Evolutionary conservation across 2,329 filamentous ascomycete genomes (phyloP).

Genomic region (Anisogramma anomala): DNA sequence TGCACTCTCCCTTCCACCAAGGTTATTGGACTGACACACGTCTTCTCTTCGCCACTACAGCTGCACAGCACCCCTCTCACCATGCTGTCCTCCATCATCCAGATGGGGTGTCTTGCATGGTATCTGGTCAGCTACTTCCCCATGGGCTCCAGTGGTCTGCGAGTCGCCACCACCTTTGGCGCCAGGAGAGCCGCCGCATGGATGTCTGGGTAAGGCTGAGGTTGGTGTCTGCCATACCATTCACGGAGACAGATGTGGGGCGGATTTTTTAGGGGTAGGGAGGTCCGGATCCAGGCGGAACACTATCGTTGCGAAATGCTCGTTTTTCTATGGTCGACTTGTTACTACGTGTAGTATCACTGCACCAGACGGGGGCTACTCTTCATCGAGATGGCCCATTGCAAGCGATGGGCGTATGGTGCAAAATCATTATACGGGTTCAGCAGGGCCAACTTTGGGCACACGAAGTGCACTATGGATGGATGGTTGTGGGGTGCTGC

Average conservation of each 20-base stretch:
- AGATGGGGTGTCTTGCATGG: conserved; percentile 76
- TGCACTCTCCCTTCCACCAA: neutral
- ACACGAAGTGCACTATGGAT: neutral
- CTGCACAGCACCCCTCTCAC: conserved; percentile 77
- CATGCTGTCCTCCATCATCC: conserved; percentile 69
- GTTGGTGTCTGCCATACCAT: neutral
- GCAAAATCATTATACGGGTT: neutral
- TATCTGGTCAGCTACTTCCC: conserved; percentile 97
- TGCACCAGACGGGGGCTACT: neutral
- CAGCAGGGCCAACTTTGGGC: neutral
- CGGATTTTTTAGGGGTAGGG: neutral
- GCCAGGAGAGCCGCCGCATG: conserved; percentile 74
- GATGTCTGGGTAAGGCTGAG: conserved; percentile 56
- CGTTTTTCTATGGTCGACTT: neutral
- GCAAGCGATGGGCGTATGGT: conserved; percentile 7
- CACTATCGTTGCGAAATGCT: neutral
- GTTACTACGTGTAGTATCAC: neutral
- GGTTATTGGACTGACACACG: conserved; percentile 12
- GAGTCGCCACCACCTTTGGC: conserved; percentile 77
- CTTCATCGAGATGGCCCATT: conserved; percentile 1
- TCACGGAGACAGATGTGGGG: neutral
- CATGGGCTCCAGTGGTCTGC: conserved; percentile 82
- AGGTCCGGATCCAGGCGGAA: neutral
- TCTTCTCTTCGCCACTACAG: conserved; percentile 33
- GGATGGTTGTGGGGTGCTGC: conserved; percentile 5